A percentile compares a stretch with the other conserved stretches of the same genome.
These are phyloP conservation scores for Didymella arachidicola DNA, from an alignment of 2,329 filamentous ascomycete genomes.

Conservation along the genomic window DNA sequence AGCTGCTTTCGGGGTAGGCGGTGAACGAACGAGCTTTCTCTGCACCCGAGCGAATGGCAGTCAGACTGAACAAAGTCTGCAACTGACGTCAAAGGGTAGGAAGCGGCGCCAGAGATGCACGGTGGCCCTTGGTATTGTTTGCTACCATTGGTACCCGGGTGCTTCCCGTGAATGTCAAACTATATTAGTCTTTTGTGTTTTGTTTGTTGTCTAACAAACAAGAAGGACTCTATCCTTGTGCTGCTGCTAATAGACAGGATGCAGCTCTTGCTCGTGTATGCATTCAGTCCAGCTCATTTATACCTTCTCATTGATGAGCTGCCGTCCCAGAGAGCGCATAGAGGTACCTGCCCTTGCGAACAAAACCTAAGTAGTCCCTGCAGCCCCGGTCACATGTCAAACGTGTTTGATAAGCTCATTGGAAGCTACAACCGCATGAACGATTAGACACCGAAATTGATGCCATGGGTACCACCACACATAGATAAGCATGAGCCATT, in stretches of 20 bases:
- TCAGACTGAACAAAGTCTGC: slow-evolving; percentile 11
- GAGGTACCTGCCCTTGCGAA: slow-evolving; percentile 11
- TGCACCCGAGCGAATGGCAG: slow-evolving; percentile 19
- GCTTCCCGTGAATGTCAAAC: no score
- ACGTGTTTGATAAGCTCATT: slow-evolving; percentile 1
- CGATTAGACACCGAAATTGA: background rate
- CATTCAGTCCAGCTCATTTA: no score
- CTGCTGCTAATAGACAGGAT: no score
- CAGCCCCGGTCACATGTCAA: slow-evolving; percentile 10
- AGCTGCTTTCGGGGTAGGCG: slow-evolving; percentile 24
- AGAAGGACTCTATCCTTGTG: no score
- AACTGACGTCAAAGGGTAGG: slow-evolving; percentile 11
- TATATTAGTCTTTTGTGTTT: no score
- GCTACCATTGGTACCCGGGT: background rate
- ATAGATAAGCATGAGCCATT: background rate
- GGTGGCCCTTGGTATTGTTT: slow-evolving; percentile 3
- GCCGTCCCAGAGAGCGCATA: slow-evolving; percentile 4
- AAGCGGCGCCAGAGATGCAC: background rate
- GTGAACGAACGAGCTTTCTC: slow-evolving; percentile 24
- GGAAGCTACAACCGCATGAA: slow-evolving; percentile 11
- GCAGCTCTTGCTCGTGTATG: no score
- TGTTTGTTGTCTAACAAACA: no score
- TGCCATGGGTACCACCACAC: no score
- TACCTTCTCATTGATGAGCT: background rate
- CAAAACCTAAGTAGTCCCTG: slow-evolving; percentile 7